Base-by-base conservation (phyloP, 352 stramenopile genomes). In the Pythium graminicola region DNA sequence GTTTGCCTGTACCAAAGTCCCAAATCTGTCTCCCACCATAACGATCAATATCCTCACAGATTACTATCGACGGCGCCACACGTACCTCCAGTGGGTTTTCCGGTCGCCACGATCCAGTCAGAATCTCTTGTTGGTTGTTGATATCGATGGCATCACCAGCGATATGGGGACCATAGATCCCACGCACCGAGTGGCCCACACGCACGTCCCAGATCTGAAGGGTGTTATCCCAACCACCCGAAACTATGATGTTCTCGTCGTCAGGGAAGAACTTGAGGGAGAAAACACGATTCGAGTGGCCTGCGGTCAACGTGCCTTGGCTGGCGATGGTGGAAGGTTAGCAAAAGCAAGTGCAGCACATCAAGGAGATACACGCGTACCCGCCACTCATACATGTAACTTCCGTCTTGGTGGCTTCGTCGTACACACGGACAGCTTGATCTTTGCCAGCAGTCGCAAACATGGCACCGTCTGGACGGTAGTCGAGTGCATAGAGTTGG, bases 281-380 rank as follows among this genome's bases (percentile, higher is more conserved):
- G 54, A 97, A 97, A 2, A 97, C 83, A 50, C 89, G 82, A 55
- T 97, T 96, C 28, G 86, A 96, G 69, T 97, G 89, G 0, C 89
- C 89, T 1, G 81, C 76, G 22, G 77, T 89, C 20, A 84, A 64
- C 28, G 64, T 85, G 7, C 79, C 69, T 19, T 77, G 48, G 10
- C 72, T 79, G 48, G 11, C 10, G 17, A 27, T 1, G 36, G 36
- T 8, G 7, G 22, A 20, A 8, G 39, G 24, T 27, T 14, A 22
- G 28, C 7, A 27, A 45, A 24, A 13, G 27, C 6, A 39, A 13
- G 24, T 24, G n/a, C 2, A 19, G 45, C 6, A 31, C 17, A 31
- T 17, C 5, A 29, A 20, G 17, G 23, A n/a, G 1, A 31, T 4
- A 42, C 1, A 44, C 7, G 16, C 42, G 47, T 38, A 78, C 70